Evolutionary conservation across 805 yeast species (phyloP).

Genomic region (Blastobotrys robertii): DNA sequence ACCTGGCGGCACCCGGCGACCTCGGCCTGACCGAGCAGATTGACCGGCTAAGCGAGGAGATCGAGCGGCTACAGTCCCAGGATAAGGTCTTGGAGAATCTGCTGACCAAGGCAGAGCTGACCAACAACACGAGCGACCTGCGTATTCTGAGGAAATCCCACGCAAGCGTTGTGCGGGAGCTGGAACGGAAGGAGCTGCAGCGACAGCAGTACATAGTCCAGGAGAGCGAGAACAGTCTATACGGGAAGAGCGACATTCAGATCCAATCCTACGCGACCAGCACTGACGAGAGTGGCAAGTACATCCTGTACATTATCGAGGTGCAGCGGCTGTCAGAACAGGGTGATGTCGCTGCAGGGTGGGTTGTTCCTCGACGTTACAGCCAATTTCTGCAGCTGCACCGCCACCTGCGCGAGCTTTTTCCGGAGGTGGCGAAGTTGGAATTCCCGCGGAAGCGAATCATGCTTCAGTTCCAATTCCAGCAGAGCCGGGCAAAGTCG

Average conservation of each 20-base stretch:
- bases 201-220: constrained; percentile 76
- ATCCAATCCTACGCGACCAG: constrained; percentile 42
- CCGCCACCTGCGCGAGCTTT: constrained; percentile 46
- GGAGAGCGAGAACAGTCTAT: constrained; percentile 70
- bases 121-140: constrained; percentile 63
- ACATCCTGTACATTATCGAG: constrained; percentile 64
- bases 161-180: constrained; percentile 56
- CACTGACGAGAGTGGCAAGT: constrained; percentile 47
- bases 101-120: constrained; percentile 71
- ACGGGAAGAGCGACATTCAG: constrained; percentile 31
- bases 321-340: constrained; percentile 46
- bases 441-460: constrained; percentile 47
- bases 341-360: constrained; percentile 49
- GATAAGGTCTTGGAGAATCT: constrained; percentile 55
- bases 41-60: constrained; percentile 43
- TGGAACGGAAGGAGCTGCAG: constrained; percentile 62
- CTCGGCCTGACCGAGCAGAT: constrained; percentile 60
- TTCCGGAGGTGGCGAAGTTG: constrained; percentile 40
- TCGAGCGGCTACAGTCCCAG: constrained; percentile 52
- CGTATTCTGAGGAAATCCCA: constrained; percentile 61
- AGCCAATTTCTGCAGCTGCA: constrained; percentile 73
- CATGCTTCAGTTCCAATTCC: constrained; percentile 60
- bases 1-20: constrained; percentile 60
- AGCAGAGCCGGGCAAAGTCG: constrained; percentile 25
- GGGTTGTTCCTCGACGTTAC: constrained; percentile 87